A percentile compares a stretch with the other conserved stretches of the same genome.
Conservation (phyloP, 768 basidiomycete species). For the Rhizopogon vesiculosus region DNA sequence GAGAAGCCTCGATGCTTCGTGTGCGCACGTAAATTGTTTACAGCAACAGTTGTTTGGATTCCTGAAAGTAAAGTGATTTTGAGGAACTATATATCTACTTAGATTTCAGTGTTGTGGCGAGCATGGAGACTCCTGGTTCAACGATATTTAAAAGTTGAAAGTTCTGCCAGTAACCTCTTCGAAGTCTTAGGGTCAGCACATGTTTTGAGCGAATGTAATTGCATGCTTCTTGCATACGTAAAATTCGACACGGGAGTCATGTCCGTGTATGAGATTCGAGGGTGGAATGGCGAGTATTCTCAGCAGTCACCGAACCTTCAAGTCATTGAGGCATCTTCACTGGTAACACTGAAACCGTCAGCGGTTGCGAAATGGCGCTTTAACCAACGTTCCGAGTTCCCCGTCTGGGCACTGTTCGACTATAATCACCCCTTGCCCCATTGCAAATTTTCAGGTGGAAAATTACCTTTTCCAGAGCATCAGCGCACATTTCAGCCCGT, state of each 20-base stretch:
- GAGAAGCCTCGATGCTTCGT: neutral
- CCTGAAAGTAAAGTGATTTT: neutral
- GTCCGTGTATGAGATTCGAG: constrained; percentile 25
- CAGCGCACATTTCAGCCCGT: neutral
- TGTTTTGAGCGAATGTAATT: neutral
- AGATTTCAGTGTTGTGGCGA: neutral
- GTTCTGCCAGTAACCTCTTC: no score
- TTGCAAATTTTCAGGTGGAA: neutral
- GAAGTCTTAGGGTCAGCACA: no score
- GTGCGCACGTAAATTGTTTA: neutral
- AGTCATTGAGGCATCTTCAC: neutral
- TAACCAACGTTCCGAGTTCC: neutral
- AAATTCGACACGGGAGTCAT: constrained; percentile 23
- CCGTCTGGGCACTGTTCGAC: neutral
- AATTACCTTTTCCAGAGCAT: neutral
- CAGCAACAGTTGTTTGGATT: neutral
- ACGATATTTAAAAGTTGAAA: no score
- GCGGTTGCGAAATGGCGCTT: neutral
- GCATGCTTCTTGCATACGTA: constrained; percentile 24
- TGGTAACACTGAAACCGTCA: neutral
- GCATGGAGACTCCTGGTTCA: neutral
- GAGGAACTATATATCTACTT: neutral
- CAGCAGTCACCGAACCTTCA: neutral
- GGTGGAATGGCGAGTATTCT: constrained; percentile 8
- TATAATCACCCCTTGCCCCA: neutral